These are phyloP conservation scores for Cladosporium sp. DNA, from an alignment of 2,329 filamentous ascomycete genomes.

Conservation along the genomic window DNA sequence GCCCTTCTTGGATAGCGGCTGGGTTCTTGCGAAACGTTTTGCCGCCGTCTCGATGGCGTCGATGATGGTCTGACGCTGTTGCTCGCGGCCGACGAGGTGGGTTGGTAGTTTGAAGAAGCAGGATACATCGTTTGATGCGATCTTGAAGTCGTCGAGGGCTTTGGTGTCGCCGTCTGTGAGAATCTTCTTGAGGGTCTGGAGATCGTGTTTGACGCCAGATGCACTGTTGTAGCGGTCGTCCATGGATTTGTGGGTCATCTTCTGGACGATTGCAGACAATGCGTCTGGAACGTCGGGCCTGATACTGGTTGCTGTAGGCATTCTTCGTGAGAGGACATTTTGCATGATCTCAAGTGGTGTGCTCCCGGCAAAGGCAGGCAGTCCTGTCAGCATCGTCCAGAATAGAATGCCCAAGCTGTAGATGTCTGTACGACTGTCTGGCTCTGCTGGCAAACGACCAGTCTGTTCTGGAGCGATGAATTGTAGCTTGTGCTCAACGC, in stretches of 20 bases:
- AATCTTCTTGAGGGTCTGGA: constrained; percentile 72
- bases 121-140: constrained; percentile 83
- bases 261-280: constrained; percentile 80
- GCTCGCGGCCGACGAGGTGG: constrained; percentile 75
- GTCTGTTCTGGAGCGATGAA: constrained; percentile 96
- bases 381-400: constrained; percentile 80
- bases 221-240: constrained; percentile 87
- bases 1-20: constrained; percentile 42
- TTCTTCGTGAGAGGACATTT: constrained; percentile 76
- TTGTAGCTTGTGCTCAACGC: constrained; percentile 83
- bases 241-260: constrained; percentile 88
- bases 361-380: constrained; percentile 76
- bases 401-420: constrained; percentile 89
- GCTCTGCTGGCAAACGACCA: constrained; percentile 86
- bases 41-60: constrained; percentile 76
- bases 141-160: constrained; percentile 71
- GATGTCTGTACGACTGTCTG: constrained; percentile 88
- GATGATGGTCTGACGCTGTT: constrained; percentile 70
- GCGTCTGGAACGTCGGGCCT: constrained; percentile 83
- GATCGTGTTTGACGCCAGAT: constrained; percentile 80
- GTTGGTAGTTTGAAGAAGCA: constrained; percentile 88
- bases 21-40: constrained; percentile 56
- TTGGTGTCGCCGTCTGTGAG: constrained; percentile 73
- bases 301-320: constrained; percentile 74
- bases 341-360: constrained; percentile 89